Base-by-base conservation (phyloP, 1,139 yeast genomes). In the Nakaseomyces uthaithaninus region DNA sequence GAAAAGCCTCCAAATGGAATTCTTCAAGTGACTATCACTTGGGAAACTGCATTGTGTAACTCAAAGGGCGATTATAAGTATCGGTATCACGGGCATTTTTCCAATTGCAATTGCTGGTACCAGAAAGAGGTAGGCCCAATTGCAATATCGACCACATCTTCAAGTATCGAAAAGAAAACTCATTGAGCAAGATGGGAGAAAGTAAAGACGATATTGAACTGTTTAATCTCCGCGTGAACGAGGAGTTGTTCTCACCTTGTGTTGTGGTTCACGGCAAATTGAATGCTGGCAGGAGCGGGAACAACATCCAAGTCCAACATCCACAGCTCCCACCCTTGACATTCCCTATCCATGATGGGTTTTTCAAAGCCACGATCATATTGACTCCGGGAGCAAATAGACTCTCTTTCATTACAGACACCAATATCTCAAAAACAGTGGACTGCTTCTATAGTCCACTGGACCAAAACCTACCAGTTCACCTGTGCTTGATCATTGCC, bases 401-500 rank as follows among this genome's bases (percentile, higher is more conserved):
- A 2, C 60, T 82, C 36, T 50, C 52, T 11, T 53, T 59, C 39
- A 45, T 47, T 18, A 49, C 60, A 2, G 54, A 54, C 34, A 54
- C 53, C 7, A 49, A 49, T 35, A 45, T 46, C 1, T 33, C 42
- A 0, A 40, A 55, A 11, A 41, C 49, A 0, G 43, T 68, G 27
- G 56, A 52, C 0, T 57, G 87, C 34, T 62, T 59, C 40, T 86
- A 77, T 58, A 59, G 67, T 2, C 91, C 89, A 0, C 58, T 83
- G 31, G 57, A 69, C 2, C 75, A 77, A 44, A 79, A 84, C 53
- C 87, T 86, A 39, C 94, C 94, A 1, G 65, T 89, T 10, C 94
- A 89, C 59, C 59, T 89, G 42, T 87, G 94, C 58, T 57, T 89
- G 11, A 62, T 91, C 18, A 62, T 87, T 6, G 97, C 86, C 2